phyloP scores from a whole-genome alignment of 1,139 yeast species.

The Pichia sp. region DNA sequence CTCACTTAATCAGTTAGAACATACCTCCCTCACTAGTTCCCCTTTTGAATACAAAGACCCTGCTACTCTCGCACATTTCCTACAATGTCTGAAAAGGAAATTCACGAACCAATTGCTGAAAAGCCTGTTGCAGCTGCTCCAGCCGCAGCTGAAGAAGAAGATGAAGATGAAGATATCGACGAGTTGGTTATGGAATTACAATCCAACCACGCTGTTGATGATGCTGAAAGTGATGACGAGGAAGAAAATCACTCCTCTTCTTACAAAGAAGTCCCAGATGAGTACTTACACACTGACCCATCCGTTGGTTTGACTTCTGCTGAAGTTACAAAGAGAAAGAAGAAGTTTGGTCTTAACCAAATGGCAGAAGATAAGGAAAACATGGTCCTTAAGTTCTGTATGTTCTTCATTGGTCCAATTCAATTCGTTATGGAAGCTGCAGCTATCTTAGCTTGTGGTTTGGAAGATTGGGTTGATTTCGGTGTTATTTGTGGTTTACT shows the following conservation, averaged over 20 bases:
- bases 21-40: neutral
- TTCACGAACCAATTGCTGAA: constrained; percentile 14
- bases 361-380: constrained; percentile 93
- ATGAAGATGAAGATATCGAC: constrained; percentile 45
- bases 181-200: constrained; percentile 85
- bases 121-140: constrained; percentile 10
- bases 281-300: constrained; percentile 82
- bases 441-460: constrained; percentile 95
- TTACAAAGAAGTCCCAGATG: constrained; percentile 78
- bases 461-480: constrained; percentile 98
- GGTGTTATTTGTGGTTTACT: constrained; percentile 94
- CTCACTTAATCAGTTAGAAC: neutral
- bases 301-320: constrained; percentile 71
- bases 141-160: constrained; percentile 13
- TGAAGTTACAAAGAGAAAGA: constrained; percentile 81
- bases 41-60: too few species aligned
- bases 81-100: constrained; percentile 14
- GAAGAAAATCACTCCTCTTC: constrained; percentile 39
- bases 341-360: constrained; percentile 90
- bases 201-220: constrained; percentile 41
- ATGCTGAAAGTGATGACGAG: constrained; percentile 42
- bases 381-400: constrained; percentile 71
- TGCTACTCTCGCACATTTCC: too few species aligned
- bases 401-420: constrained; percentile 96
- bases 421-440: constrained; percentile 99